Conservation (phyloP, 352 stramenopile species). For the Globisporangium ultimum region DNA sequence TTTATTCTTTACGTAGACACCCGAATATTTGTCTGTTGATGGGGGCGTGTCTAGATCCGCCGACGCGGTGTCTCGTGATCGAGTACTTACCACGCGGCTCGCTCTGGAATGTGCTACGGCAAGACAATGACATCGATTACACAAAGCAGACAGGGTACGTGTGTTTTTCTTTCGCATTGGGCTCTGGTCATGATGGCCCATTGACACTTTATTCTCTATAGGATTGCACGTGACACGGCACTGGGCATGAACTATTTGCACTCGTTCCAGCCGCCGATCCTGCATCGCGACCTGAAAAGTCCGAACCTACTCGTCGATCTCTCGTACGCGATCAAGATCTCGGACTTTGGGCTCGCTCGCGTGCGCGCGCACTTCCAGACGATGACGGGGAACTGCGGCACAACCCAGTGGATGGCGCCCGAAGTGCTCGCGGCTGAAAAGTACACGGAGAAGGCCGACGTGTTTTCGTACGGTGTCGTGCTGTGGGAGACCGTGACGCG, state of each 20-base stretch:
- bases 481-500: slow-evolving; percentile 88
- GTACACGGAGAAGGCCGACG: slow-evolving; percentile 86
- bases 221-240: slow-evolving; percentile 76
- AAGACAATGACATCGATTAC: slow-evolving; percentile 70
- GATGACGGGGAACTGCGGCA: slow-evolving; percentile 86
- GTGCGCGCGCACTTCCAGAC: slow-evolving; percentile 85
- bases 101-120: slow-evolving; percentile 83
- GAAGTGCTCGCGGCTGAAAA: slow-evolving; percentile 81
- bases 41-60: slow-evolving; percentile 75
- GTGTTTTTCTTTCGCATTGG: neutral
- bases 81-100: slow-evolving; percentile 81
- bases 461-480: slow-evolving; percentile 87
- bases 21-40: slow-evolving; percentile 86
- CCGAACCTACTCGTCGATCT: slow-evolving; percentile 79
- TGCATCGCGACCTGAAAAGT: slow-evolving; percentile 87
- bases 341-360: slow-evolving; percentile 83
- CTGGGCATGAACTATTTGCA: slow-evolving; percentile 88
- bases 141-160: slow-evolving; percentile 66
- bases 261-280: slow-evolving; percentile 81
- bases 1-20: slow-evolving; percentile 39
- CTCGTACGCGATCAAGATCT: slow-evolving; percentile 85
- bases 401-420: slow-evolving; percentile 85
- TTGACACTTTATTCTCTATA: slow-evolving; percentile 12
- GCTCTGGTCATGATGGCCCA: too few relatives aligned
- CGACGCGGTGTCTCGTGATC: slow-evolving; percentile 81